Base-by-base conservation (phyloP, 495 filamentous ascomycete genomes). In the Podospora appendiculata region DNA sequence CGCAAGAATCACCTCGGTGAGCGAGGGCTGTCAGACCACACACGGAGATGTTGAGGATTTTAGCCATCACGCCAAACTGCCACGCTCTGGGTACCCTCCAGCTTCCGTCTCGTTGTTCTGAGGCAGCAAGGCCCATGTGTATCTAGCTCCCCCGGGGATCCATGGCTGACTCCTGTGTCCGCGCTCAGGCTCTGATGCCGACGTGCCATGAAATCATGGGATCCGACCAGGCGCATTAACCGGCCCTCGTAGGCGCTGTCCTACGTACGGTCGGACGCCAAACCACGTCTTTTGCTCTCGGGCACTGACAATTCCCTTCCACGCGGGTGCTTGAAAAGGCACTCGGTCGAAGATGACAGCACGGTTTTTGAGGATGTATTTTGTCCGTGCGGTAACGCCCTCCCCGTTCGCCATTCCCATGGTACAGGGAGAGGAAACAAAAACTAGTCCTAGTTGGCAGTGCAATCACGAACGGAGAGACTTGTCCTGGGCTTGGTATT, bases 331-430 rank as follows among this genome's bases (percentile, higher is more conserved):
- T 65, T 42, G 59, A 53, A 53, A 73, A 64, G 74, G 75, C 17
- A 70, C 56, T 61, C 61, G 52, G 47, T 48, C 44, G 62, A 69
- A 74, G 73, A 77, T 63, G 73, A 76, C 19, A 76, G 70, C 68
- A 77, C 87, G 87, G 76, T 82, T 90, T 92, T 92, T 89, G 67
- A 70, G 76, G 86, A 90, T 81, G 87, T 63, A 83, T 74, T 78
- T 90, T 90, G 89, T 85, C 71, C 86, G 86, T 76, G 79, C 69
- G 73, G 56, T 35, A 56, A 65, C 69, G 81, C 84, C 83, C 82
- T 79, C 79, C 80, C 66, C 61, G 52, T 53, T 52, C 45, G 55
- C 61, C 58, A 34, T 36, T 45, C 34, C 38, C 60, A 44, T 59
- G 55, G 55, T 41, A 41, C 32, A 56, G 44, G 53, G 80, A 80